Base-by-base conservation (phyloP, 2,329 filamentous ascomycete species). In the Diaporthe citri region DNA sequence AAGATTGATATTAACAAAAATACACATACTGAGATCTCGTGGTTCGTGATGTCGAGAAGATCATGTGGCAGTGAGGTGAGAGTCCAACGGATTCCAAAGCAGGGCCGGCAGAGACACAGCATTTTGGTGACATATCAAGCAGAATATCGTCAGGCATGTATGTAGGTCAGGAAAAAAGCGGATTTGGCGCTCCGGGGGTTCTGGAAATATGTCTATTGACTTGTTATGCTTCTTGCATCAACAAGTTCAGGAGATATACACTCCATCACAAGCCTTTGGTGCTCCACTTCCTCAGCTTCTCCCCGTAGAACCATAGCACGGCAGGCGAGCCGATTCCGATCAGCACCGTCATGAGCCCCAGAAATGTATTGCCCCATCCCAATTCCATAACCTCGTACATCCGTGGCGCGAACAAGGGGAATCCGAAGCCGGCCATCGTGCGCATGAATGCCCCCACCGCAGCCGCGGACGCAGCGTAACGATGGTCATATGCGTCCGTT, bases 401-500 rank as follows among this genome's bases (percentile, higher is more conserved):
- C 6, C 82, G 80, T 0, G 85, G 85, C 0, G 90, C 90, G n/a
- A 91, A 91, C 0, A 92, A 82, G 0, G 91, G 91, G 62, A 93
- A 89, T 0, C 88, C 82, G 51, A 91, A 90, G 0, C 89, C 90
- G 0, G 87, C 86, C 73, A 92, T 83, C 2, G 87, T 90, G 39
- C 90, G 84, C 46, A 91, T 83, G 6, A 91, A 87, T 0, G 89
- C 89, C 10, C 88, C 88, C 0, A 88, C 90, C 0, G 88, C 89
- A 56, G 89, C 87, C 0, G 83, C 83, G 10, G 82, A 84, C 1
- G 84, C 83, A 0, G 84, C 81, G 69, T 83, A 84, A 28, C 80
- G 78, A 46, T 83, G 81, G 20, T 71, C 69, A 74, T 84, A 84
- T 1, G 88, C 89, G 52, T 92, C 90, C 7, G 90, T 87, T 1